phyloP scores from a whole-genome alignment of 2,329 filamentous ascomycete genomes.

The Ascochyta fabae region DNA sequence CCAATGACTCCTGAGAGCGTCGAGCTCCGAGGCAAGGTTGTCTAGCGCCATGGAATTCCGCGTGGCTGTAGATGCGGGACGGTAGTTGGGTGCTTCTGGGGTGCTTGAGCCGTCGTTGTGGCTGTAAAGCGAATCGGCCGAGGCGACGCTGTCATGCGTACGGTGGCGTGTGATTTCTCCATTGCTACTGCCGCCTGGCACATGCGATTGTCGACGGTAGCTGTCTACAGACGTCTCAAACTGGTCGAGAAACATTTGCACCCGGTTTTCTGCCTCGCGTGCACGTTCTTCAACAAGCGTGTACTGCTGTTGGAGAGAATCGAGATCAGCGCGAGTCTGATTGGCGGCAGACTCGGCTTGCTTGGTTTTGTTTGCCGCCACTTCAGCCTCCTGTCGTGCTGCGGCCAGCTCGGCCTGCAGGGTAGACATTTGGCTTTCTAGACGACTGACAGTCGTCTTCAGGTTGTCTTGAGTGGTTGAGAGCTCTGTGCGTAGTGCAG shows the following conservation, averaged over 20 bases:
- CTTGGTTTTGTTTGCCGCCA: slow-evolving; percentile 57
- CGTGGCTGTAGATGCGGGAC: slow-evolving; percentile 39
- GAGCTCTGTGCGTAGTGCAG: slow-evolving; percentile 71
- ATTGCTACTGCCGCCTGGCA: slow-evolving; percentile 43
- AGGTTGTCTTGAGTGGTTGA: slow-evolving; percentile 73
- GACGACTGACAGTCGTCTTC: slow-evolving; percentile 65
- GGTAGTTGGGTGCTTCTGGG: slow-evolving; percentile 38
- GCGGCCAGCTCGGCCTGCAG: slow-evolving; percentile 73
- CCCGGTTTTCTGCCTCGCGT: slow-evolving; percentile 88
- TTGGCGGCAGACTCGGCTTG: slow-evolving; percentile 63
- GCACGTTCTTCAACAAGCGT: slow-evolving; percentile 80
- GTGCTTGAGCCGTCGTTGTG: slow-evolving; percentile 47
- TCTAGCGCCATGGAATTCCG: slow-evolving; percentile 79
- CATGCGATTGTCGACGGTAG: slow-evolving; percentile 78
- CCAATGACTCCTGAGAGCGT: slow-evolving; percentile 90
- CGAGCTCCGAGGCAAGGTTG: slow-evolving; percentile 88
- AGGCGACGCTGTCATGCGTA: slow-evolving; percentile 66
- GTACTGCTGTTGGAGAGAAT: slow-evolving; percentile 85
- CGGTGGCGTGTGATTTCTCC: slow-evolving; percentile 48
- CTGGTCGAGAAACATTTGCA: slow-evolving; percentile 90
- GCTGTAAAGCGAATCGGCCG: slow-evolving; percentile 60
- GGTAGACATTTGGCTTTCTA: slow-evolving; percentile 74
- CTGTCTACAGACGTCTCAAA: slow-evolving; percentile 93
- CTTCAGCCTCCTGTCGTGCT: slow-evolving; percentile 72
- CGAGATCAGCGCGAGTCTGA: slow-evolving; percentile 71